A percentile compares a stretch with the other conserved stretches of the same genome.
phyloP scores from a whole-genome alignment of 768 basidiomycete species.

The Rhizopogon roseolus region DNA sequence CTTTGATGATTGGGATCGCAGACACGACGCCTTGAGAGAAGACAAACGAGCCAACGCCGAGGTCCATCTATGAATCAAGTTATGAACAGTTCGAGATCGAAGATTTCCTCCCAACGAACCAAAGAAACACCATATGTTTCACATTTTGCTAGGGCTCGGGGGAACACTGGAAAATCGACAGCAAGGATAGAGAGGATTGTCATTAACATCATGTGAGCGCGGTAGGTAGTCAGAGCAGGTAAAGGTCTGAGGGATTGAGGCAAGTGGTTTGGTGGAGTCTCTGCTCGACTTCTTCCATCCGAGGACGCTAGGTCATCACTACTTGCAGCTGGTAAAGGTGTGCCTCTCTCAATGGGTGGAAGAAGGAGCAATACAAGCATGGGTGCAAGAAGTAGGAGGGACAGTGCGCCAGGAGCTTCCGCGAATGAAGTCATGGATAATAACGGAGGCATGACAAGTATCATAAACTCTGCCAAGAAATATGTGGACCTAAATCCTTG shows the following conservation, averaged over 20 bases:
- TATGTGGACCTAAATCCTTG: slow-evolving; percentile 30
- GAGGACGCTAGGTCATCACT: not conserved
- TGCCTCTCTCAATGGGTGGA: slow-evolving; percentile 37
- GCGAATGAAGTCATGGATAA: slow-evolving; percentile 79
- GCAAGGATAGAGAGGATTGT: slow-evolving; percentile 89
- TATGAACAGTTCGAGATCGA: not conserved
- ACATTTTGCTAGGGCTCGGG: slow-evolving; percentile 83
- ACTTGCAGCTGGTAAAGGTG: slow-evolving; percentile 44
- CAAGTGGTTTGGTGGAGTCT: not conserved
- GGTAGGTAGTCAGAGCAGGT: slow-evolving; percentile 79
- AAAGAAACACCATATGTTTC: slow-evolving; percentile 94
- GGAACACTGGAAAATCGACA: slow-evolving; percentile 93
- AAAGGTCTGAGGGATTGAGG: slow-evolving; percentile 35
- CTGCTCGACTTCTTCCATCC: not conserved
- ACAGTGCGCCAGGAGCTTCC: slow-evolving; percentile 47
- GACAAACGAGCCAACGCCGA: slow-evolving; percentile 96
- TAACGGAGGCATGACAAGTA: slow-evolving; percentile 74
- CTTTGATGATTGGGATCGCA: slow-evolving; percentile 73
- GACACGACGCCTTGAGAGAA: slow-evolving; percentile 94
- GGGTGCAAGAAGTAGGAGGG: slow-evolving; percentile 42
- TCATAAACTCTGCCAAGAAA: slow-evolving; percentile 49
- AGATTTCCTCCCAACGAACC: slow-evolving; percentile 40
- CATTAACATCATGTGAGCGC: slow-evolving; percentile 94
- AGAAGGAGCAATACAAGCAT: slow-evolving; percentile 40
- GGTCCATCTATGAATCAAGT: slow-evolving; percentile 72